Evolutionary conservation across 495 filamentous ascomycete genomes (phyloP).

Genomic region (Cercophora samala): DNA sequence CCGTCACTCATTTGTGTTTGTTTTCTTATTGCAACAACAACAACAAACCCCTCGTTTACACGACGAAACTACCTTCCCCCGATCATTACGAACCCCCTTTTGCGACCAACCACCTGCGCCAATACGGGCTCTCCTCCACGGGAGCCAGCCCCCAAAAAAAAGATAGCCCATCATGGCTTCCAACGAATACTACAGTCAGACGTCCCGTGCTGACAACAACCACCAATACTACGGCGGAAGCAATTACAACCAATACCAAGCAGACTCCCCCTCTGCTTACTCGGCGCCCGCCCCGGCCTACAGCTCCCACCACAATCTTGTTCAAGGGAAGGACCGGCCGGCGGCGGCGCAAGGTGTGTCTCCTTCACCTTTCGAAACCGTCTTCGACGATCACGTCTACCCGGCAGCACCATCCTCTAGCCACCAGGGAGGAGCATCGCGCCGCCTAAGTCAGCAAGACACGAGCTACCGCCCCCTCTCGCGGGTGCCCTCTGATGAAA

Average conservation of each 20-base stretch:
- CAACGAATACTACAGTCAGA: conserved; percentile 72
- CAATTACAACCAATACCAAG: conserved; percentile 16
- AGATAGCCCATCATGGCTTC: conserved; percentile 61
- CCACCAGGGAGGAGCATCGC: conserved; percentile 42
- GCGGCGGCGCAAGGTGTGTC: conserved; percentile 20
- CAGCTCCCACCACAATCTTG: conserved; percentile 29
- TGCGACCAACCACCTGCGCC: conserved; percentile 3
- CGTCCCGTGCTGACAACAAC: conserved; percentile 42
- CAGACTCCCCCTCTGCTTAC: conserved; percentile 41
- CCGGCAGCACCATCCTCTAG: conserved; percentile 39
- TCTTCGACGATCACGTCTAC: conserved; percentile 62
- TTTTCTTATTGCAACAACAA: neutral
- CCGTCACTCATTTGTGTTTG: neutral
- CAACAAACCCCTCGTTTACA: neutral
- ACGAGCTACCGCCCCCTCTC: conserved; percentile 55
- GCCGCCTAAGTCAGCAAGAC: conserved; percentile 46
- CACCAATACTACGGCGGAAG: conserved; percentile 23
- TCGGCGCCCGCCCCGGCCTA: conserved; percentile 34
- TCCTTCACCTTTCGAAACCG: conserved; percentile 48
- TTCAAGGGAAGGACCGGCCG: conserved; percentile 23
- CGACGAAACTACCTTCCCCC: neutral
- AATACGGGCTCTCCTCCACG: conserved; percentile 7
- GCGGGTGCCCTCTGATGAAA: conserved; percentile 38
- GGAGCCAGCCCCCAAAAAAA: conserved; percentile 1
- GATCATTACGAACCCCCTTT: neutral